phyloP scores from a whole-genome alignment of 768 basidiomycete genomes.

The Naganishia vaughanmartiniae region DNA sequence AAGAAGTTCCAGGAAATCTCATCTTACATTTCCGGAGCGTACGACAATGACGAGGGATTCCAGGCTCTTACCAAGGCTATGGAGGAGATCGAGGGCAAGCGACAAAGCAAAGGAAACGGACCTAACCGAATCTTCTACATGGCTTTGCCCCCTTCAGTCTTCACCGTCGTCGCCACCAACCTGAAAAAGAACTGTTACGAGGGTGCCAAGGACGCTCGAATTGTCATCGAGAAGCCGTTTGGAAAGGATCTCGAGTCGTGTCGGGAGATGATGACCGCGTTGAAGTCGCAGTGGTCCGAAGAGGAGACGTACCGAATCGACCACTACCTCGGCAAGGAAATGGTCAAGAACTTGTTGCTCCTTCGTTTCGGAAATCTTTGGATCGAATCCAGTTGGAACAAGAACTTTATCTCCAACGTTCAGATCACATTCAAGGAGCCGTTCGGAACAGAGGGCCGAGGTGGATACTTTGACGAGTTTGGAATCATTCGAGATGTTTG shows the following conservation, averaged over 20 bases:
- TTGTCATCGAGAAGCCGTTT: slow-evolving; percentile 98
- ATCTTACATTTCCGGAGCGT: slow-evolving; percentile 80
- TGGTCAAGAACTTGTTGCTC: slow-evolving; percentile 98
- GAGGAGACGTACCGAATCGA: slow-evolving; percentile 99
- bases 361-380: slow-evolving; percentile 93
- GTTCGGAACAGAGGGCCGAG: slow-evolving; percentile 98
- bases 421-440: slow-evolving; percentile 99
- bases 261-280: slow-evolving; percentile 67
- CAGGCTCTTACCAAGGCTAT: slow-evolving; percentile 71
- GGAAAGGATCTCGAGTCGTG: slow-evolving; percentile 89
- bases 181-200: slow-evolving; percentile 78
- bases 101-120: slow-evolving; percentile 49
- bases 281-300: slow-evolving; percentile 88
- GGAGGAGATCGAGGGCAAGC: slow-evolving; percentile 69
- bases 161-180: slow-evolving; percentile 80
- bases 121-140: slow-evolving; percentile 86
- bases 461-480: slow-evolving; percentile 99
- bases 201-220: slow-evolving; percentile 72
- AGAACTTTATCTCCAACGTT: slow-evolving; percentile 90
- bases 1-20: slow-evolving; percentile 78
- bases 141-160: slow-evolving; percentile 94
- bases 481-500: slow-evolving; percentile 96
- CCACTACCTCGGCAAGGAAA: slow-evolving; percentile 99
- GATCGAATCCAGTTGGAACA: slow-evolving; percentile 86
- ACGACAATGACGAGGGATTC: slow-evolving; percentile 81